Conservation (phyloP, 1,284 basidiomycete species). For the Trichosporon sp. region DNA sequence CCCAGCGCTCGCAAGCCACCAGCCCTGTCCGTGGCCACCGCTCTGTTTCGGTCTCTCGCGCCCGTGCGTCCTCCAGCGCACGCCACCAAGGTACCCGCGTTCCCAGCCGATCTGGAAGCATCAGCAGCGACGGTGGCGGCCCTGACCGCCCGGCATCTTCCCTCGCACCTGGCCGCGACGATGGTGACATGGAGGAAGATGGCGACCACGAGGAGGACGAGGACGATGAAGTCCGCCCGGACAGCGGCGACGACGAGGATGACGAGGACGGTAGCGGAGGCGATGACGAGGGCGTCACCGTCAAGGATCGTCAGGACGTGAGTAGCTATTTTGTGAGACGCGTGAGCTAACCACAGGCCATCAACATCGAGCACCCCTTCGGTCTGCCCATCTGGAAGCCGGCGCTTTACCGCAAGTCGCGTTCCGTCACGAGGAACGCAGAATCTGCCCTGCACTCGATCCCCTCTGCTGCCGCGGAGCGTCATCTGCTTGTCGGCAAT, state of each 20-base stretch:
- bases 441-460: slow-evolving; percentile 88
- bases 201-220: slow-evolving; percentile 22
- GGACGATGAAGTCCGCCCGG: slow-evolving; percentile 28
- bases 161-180: background rate
- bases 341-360: slow-evolving; percentile 50
- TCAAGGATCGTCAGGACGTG: slow-evolving; percentile 93
- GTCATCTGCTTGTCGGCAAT: slow-evolving; percentile 86
- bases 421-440: slow-evolving; percentile 91
- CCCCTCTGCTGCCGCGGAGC: slow-evolving; percentile 84
- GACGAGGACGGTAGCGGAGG: slow-evolving; percentile 33
- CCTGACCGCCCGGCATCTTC: background rate
- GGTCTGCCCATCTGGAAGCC: slow-evolving; percentile 99
- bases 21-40: background rate
- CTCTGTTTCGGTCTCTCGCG: background rate
- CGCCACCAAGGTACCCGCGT: background rate
- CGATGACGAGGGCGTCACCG: slow-evolving; percentile 78
- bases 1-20: background rate
- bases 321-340: slow-evolving; percentile 19
- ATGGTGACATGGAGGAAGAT: background rate
- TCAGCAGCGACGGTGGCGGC: background rate
- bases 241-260: slow-evolving; percentile 27
- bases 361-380: slow-evolving; percentile 99
- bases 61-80: background rate
- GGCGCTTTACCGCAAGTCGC: slow-evolving; percentile 95
- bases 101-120: background rate